Evolutionary conservation across 2,329 filamentous ascomycete genomes (phyloP), one percentile per base, ranked within the genome.

Genomic region (Aspergillus fumigatiaffinis): DNA sequence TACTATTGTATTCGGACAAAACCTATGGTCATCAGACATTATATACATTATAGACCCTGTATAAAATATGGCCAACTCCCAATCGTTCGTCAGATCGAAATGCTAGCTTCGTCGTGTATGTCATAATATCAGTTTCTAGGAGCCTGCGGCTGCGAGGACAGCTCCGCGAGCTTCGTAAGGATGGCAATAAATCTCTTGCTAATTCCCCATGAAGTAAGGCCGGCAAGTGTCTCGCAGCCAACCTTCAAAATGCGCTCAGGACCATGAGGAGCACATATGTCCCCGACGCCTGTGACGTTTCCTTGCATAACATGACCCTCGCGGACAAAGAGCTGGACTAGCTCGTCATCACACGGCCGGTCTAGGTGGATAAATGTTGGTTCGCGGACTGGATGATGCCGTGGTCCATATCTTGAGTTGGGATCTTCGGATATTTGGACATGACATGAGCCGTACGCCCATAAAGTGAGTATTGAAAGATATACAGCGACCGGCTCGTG

Each of bases 291-390:
- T 8, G 75, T 79, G 8, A 85, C 73, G 58, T 80, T 77, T 0
- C 77, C 81, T 20, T 72, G 73, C 77, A 85, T 83, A 3, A 63
- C 71, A 29, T 77, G 71, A 0, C 82, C 83, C 17, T 77, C 72
- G 10, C 77, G 72, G 0, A 85, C 81, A 64, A 82, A 85, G 1
- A 79, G 68, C 61, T 85, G 83, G 1, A 84, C 82, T 51, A 85
- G 74, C 62, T 85, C 82, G 64, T 85, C 83, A 59, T 85, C 82
- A 2, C 78, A 78, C 0, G 83, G 83, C 9, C 82, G 73, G 55
- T 86, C 83, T 0, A 86, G 71, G 20, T 80, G 77, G 41, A 84
- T 81, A 8, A 80, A 79, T 0, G 69, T 73, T 0, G 78, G 75
- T 20, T 75, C 71, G 1, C 66, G 65, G 3, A 63, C 64, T n/a